phyloP scores from a whole-genome alignment of 1,139 yeast species.

The Kurtzmaniella quercitrusa region DNA sequence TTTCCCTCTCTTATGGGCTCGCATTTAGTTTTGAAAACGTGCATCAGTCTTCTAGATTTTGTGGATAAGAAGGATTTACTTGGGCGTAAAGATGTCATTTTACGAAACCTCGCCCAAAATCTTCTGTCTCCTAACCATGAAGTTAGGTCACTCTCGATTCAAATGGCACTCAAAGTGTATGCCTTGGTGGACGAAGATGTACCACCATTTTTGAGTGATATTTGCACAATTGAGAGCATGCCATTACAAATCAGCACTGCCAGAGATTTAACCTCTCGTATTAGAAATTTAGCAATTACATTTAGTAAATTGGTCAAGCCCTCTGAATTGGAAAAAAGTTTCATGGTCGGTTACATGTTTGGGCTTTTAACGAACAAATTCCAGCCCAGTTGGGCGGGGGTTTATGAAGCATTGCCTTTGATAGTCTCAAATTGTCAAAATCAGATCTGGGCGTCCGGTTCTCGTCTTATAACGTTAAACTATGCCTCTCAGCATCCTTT shows the following conservation, averaged over 20 bases:
- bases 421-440: constrained; percentile 41
- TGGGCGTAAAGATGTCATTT: background rate
- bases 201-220: constrained; percentile 32
- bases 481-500: constrained; percentile 17
- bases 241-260: constrained; percentile 68
- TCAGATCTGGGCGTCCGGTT: constrained; percentile 55
- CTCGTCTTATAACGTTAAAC: constrained; percentile 34
- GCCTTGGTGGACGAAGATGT: constrained; percentile 21
- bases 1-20: background rate
- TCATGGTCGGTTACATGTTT: constrained; percentile 56
- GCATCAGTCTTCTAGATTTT: background rate
- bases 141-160: constrained; percentile 44
- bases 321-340: constrained; percentile 25
- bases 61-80: background rate
- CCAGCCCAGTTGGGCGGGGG: constrained; percentile 83
- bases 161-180: constrained; percentile 30
- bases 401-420: constrained; percentile 54
- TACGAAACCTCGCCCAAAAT: constrained; percentile 22
- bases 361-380: constrained; percentile 75
- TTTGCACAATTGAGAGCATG: constrained; percentile 63
- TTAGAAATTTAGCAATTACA: constrained; percentile 55
- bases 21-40: background rate
- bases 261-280: constrained; percentile 69
- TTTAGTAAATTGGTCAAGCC: constrained; percentile 39
- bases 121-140: constrained; percentile 43